These are phyloP conservation scores for Rhododendron molle DNA, from an alignment of 148 eudicot species.

Conservation along the genomic window DNA sequence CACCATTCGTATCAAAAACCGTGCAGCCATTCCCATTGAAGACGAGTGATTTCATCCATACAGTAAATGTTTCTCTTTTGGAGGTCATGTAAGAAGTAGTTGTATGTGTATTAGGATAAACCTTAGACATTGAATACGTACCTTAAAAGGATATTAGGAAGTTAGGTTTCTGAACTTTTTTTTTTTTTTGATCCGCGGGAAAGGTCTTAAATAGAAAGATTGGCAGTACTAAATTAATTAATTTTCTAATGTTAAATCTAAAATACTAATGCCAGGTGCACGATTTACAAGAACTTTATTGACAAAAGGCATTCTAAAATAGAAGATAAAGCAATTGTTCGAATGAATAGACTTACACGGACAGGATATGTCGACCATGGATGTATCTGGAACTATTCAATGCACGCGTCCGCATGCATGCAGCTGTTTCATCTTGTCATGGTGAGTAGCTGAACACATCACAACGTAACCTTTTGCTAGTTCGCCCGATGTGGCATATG, in stretches of 20 bases:
- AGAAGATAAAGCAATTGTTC: too few relatives aligned
- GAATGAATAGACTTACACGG: too few relatives aligned
- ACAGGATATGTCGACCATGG: too few relatives aligned
- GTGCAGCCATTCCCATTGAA: conserved; percentile 70
- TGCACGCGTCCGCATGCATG: neutral
- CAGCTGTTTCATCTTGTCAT: neutral
- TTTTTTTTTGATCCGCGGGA: neutral
- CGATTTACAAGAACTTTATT: too few relatives aligned
- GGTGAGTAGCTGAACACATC: neutral
- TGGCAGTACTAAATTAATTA: too few relatives aligned
- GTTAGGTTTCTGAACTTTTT: too few relatives aligned
- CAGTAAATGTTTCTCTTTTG: conserved; percentile 43
- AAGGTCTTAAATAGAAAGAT: neutral
- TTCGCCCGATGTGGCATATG: neutral
- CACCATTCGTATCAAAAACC: conserved; percentile 54
- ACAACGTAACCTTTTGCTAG: neutral
- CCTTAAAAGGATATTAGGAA: too few relatives aligned
- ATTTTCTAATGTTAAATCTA: too few relatives aligned
- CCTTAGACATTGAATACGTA: neutral
- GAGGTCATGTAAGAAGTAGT: conserved; percentile 11
- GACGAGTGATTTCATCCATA: conserved; percentile 87
- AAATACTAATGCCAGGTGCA: neutral
- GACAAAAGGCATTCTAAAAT: too few relatives aligned
- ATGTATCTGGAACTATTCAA: too few relatives aligned
- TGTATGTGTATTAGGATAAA: conserved; percentile 35